Evolutionary conservation across 495 filamentous ascomycete species (phyloP).

Genomic region (Cairneyella variabilis): DNA sequence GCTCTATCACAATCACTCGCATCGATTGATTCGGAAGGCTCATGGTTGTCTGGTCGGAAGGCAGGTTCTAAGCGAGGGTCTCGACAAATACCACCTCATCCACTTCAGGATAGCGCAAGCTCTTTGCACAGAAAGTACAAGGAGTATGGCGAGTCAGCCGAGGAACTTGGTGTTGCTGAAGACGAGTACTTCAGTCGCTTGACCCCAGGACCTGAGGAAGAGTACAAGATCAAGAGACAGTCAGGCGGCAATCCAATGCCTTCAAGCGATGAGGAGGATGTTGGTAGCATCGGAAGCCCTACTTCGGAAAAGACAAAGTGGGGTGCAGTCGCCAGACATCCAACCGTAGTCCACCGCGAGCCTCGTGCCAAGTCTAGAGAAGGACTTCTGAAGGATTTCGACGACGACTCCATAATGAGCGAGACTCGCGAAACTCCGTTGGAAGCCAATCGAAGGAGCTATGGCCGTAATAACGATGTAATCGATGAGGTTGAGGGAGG

Average conservation of each 20-base stretch:
- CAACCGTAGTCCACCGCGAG: slow-evolving; percentile 43
- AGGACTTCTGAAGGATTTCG: slow-evolving; percentile 27
- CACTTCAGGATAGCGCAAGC: slow-evolving; percentile 36
- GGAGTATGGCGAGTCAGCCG: slow-evolving; percentile 46
- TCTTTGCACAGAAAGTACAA: slow-evolving; percentile 39
- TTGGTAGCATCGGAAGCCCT: slow-evolving; percentile 21
- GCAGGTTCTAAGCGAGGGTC: slow-evolving; percentile 36
- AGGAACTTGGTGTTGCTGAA: slow-evolving; percentile 59
- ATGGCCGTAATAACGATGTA: slow-evolving; percentile 36
- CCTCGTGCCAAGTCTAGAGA: slow-evolving; percentile 51
- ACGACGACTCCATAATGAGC: slow-evolving; percentile 42
- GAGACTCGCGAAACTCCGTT: slow-evolving; percentile 23
- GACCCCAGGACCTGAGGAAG: slow-evolving; percentile 40
- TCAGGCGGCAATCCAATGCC: slow-evolving; percentile 22
- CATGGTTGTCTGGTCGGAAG: slow-evolving; percentile 76
- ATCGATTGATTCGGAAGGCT: slow-evolving; percentile 77
- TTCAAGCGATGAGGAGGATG: slow-evolving; percentile 29
- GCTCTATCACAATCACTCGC: slow-evolving; percentile 51
- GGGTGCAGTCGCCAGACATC: slow-evolving; percentile 50
- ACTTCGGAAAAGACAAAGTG: slow-evolving; percentile 23
- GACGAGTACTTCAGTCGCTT: slow-evolving; percentile 61
- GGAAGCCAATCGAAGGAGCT: slow-evolving; percentile 24
- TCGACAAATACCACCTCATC: slow-evolving; percentile 25
- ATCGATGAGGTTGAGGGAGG: slow-evolving; percentile 39
- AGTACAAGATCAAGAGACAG: slow-evolving; percentile 16